Base-by-base conservation (phyloP, 108 stramenopile species). In the Cyclostephanos invisitatus region DNA sequence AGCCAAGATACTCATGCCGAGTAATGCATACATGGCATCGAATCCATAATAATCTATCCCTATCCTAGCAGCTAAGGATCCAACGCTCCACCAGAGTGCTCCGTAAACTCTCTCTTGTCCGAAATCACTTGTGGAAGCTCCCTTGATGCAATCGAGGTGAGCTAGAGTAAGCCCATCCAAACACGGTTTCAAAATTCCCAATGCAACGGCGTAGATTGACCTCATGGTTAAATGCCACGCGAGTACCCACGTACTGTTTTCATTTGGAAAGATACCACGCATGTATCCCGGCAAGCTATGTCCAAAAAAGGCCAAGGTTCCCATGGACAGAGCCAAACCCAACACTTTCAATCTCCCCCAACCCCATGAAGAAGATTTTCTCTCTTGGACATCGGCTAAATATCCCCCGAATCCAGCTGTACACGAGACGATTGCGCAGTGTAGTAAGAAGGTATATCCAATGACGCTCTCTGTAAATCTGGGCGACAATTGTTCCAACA, bases 21-120 rank as follows among this genome's bases (percentile, higher is more conserved):
- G 47, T 50, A 84, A 40, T 4, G 50, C 57, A 61, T 83, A 84
- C 27, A 83, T 49, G 42, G 83, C 62, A 15, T 22, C 61, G 60
- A 80, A 86, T 59, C 83, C 84, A 66, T 28, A 71, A 38, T 49
- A 67, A 71, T 87, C 89, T 21, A 89, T 61, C n/a, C 77, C 53
- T 15, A 76, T 66, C 21, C 81, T 85, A 5, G 84, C 67, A 24
- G 70, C 20, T 17, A 86, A 24, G 74, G 68, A 66, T 35, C 85
- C 69, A 7, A 84, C 7, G 0, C 78, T 87, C 89, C 89, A 90
- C 22, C 54, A 74, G 48, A 86, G 44, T 18, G 87, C 90, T 29
- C 90, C 90, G 53, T 72, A 67, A 65, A 74, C 53, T 32, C 66
- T 37, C 18, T 74, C 74, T 28, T 67, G 60, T 17, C 74, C 74